These are phyloP conservation scores for Davidsoniella neocaledoniae DNA, from an alignment of 2,329 filamentous ascomycete genomes.

Conservation along the genomic window DNA sequence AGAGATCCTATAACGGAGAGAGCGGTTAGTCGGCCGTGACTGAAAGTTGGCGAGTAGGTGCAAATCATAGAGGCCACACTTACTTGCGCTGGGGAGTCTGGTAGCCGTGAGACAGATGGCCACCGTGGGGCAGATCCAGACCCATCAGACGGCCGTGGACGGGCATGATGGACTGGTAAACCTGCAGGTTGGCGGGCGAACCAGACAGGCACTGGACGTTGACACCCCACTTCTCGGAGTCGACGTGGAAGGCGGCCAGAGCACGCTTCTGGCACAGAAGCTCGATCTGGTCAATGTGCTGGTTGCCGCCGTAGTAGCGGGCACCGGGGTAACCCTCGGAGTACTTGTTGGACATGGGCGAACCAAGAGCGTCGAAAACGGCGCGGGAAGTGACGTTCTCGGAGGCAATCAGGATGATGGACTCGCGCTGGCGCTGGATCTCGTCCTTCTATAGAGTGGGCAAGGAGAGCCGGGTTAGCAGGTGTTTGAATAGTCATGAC, in stretches of 20 bases:
- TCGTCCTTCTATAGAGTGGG: conserved; percentile 53
- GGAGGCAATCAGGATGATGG: conserved; percentile 94
- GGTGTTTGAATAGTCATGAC: background rate
- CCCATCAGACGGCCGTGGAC: conserved; percentile 95
- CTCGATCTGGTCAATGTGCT: conserved; percentile 96
- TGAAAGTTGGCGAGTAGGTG: background rate
- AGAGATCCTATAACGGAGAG: conserved; percentile 48
- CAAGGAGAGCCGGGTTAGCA: conserved; percentile 2
- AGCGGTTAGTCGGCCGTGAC: background rate
- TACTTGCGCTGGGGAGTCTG: conserved; percentile 87
- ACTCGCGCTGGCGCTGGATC: conserved; percentile 93
- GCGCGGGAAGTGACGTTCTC: conserved; percentile 98
- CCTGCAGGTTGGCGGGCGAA: conserved; percentile 90
- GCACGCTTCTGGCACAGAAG: conserved; percentile 87
- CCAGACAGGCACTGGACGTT: conserved; percentile 93
- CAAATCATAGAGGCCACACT: conserved; percentile 18
- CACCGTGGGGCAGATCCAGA: conserved; percentile 83
- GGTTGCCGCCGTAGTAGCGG: conserved; percentile 97
- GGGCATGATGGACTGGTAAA: conserved; percentile 94
- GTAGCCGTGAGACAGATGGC: conserved; percentile 92
- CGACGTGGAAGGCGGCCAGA: conserved; percentile 75
- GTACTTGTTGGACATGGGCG: conserved; percentile 97
- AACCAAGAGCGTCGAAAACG: conserved; percentile 93
- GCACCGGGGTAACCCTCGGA: conserved; percentile 96
- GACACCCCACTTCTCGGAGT: conserved; percentile 86